Conservation (phyloP, 75 land plant genomes). For the Chamaecyparis obtusa region DNA sequence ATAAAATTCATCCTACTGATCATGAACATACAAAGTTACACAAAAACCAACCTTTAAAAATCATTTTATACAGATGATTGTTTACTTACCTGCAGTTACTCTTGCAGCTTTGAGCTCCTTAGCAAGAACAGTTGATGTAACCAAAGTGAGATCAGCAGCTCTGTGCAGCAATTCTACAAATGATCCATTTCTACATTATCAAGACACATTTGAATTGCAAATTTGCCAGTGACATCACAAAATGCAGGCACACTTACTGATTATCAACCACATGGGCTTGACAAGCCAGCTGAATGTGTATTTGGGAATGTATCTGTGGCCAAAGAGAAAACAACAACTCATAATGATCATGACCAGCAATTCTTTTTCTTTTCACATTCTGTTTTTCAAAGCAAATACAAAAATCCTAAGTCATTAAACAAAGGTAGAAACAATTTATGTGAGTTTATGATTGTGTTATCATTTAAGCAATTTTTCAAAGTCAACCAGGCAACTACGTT, state of each 20-base stretch:
- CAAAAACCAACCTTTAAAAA: neutral
- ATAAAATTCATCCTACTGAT: neutral
- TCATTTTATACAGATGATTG: neutral
- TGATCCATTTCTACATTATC: neutral
- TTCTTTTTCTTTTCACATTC: neutral
- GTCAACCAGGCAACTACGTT: neutral
- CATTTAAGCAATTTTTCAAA: neutral
- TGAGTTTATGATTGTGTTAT: neutral
- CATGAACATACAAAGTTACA: neutral
- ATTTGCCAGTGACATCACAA: neutral
- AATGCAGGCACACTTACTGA: conserved; percentile 58
- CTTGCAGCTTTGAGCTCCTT: conserved; percentile 82
- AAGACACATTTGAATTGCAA: conserved; percentile 8
- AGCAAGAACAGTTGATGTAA: conserved; percentile 86
- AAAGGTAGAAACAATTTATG: neutral
- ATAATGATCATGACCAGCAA: neutral
- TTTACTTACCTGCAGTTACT: conserved; percentile 78
- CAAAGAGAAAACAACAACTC: neutral
- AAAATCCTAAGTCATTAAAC: neutral
- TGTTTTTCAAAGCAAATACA: conserved; percentile 6
- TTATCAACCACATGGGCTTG: conserved; percentile 95
- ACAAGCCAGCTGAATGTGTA: conserved; percentile 99
- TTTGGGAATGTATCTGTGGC: conserved; percentile 94
- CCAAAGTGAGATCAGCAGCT: conserved; percentile 98
- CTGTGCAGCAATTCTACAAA: conserved; percentile 84